Percentiles rank a stretch among this genome's conserved stretches.
Evolutionary conservation across 257 asterid genomes (phyloP).

Genomic region (Solanum gracilifrons): DNA sequence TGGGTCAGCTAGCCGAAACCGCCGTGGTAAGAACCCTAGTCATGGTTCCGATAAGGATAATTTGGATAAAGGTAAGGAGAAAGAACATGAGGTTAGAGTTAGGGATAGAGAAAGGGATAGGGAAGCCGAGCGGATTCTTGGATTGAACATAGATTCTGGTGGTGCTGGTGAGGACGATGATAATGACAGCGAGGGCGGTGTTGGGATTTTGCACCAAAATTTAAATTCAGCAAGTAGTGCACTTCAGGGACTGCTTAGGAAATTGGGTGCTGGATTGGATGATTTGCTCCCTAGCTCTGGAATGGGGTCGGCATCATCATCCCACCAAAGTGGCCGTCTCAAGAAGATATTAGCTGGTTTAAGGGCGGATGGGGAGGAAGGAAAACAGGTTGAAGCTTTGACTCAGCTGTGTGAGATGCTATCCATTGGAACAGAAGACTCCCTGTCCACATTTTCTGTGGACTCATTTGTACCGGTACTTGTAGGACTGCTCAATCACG

Average conservation of each 20-base stretch:
- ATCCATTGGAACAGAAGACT: slow-evolving; percentile 91
- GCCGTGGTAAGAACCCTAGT: slow-evolving; percentile 69
- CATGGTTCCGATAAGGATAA: slow-evolving; percentile 42
- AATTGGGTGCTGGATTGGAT: slow-evolving; percentile 90
- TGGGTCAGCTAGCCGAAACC: slow-evolving; percentile 64
- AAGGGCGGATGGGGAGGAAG: slow-evolving; percentile 98
- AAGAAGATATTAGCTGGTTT: slow-evolving; percentile 89
- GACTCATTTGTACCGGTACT: slow-evolving; percentile 96
- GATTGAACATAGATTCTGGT: slow-evolving; percentile 65
- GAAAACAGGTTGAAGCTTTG: slow-evolving; percentile 89
- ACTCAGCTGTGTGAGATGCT: slow-evolving; percentile 95
- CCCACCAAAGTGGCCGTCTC: slow-evolving; percentile 79
- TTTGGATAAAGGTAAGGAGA: slow-evolving; percentile 88
- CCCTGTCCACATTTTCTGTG: slow-evolving; percentile 85
- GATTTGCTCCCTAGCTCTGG: slow-evolving; percentile 92
- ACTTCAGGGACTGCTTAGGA: slow-evolving; percentile 81
- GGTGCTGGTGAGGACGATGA: slow-evolving; percentile 62
- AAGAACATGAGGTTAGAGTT: slow-evolving; percentile 60
- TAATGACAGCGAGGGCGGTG: slow-evolving; percentile 77
- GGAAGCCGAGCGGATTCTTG: slow-evolving; percentile 57
- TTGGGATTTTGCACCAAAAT: slow-evolving; percentile 76
- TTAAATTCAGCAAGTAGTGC: slow-evolving; percentile 92
- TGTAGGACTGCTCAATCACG: slow-evolving; percentile 87
- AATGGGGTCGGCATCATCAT: slow-evolving; percentile 64
- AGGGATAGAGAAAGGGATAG: slow-evolving; percentile 46